Evolutionary conservation across 148 eudicot species (phyloP).

Genomic region (Amaranthus hypochondriacus): DNA sequence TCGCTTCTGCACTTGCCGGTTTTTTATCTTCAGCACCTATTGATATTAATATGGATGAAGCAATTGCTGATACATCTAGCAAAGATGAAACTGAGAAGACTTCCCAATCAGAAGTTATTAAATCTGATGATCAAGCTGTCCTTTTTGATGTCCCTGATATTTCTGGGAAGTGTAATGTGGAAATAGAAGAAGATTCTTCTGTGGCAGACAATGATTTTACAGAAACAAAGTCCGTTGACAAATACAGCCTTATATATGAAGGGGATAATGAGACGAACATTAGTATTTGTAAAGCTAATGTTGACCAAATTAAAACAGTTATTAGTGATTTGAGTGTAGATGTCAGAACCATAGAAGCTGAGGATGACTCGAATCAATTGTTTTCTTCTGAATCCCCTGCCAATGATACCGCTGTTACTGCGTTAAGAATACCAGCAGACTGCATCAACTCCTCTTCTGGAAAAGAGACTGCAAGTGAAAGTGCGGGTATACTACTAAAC

Average conservation of each 20-base stretch:
- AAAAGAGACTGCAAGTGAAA: slow-evolving; percentile 20
- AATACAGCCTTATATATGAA: slow-evolving; percentile 17
- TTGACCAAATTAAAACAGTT: slow-evolving; percentile 14
- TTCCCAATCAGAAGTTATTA: slow-evolving; percentile 12
- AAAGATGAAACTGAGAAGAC: slow-evolving; percentile 13
- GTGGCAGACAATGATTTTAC: slow-evolving; percentile 2
- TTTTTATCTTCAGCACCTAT: slow-evolving; percentile 41
- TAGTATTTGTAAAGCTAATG: slow-evolving; percentile 9
- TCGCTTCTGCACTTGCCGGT: slow-evolving; percentile 83
- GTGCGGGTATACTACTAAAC: slow-evolving; percentile 20
- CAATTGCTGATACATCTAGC: slow-evolving; percentile 15
- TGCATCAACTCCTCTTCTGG: slow-evolving; percentile 10
- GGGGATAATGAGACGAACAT: neutral
- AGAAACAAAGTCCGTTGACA: slow-evolving; percentile 28
- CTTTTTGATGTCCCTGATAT: slow-evolving; percentile 19
- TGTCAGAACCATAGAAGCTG: slow-evolving; percentile 20
- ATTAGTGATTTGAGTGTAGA: slow-evolving; percentile 18
- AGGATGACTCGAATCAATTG: slow-evolving; percentile 2
- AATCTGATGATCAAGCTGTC: slow-evolving; percentile 16
- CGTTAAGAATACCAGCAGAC: slow-evolving; percentile 13
- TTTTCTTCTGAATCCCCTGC: slow-evolving; percentile 16
- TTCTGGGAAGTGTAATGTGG: slow-evolving; percentile 14
- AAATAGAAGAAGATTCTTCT: slow-evolving; percentile 9
- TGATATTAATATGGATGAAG: slow-evolving; percentile 19
- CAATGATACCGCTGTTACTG: slow-evolving; percentile 7